Evolutionary conservation across 352 stramenopile genomes (phyloP).

Genomic region (Phytophthora pluvialis): DNA sequence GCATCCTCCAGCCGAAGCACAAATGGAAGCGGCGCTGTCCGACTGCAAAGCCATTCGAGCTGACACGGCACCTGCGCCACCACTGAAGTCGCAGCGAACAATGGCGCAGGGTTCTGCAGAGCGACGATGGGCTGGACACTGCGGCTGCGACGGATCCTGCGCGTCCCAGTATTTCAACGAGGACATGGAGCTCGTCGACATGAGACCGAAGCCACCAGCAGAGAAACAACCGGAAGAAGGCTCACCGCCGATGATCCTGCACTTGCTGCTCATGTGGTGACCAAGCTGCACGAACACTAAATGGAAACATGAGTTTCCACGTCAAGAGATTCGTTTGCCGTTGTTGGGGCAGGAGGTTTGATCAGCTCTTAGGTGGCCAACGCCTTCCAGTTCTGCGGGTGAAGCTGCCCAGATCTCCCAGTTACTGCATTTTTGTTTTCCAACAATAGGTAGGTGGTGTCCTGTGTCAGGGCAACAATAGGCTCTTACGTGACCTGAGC

Average conservation of each 20-base stretch:
- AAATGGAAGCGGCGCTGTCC: background rate
- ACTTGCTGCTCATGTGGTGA: conserved; percentile 13
- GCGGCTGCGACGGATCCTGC: conserved; percentile 33
- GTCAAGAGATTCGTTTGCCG: background rate
- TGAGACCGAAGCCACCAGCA: background rate
- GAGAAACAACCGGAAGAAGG: conserved; percentile 2
- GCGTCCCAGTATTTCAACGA: conserved; percentile 30
- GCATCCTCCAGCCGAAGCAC: no score
- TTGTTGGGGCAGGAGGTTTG: background rate
- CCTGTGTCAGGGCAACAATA: background rate
- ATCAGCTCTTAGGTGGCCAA: background rate
- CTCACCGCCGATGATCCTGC: background rate
- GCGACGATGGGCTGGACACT: conserved; percentile 23
- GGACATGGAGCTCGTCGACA: conserved; percentile 36
- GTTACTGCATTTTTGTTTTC: background rate
- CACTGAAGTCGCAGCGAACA: background rate
- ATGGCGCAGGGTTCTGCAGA: background rate
- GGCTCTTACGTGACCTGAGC: background rate
- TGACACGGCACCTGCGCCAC: background rate
- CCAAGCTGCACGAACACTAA: background rate
- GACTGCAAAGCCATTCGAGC: background rate
- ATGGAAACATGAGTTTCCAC: no score
- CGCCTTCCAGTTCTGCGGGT: background rate
- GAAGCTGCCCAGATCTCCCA: background rate
- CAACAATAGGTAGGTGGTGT: conserved; percentile 10